Conservation (phyloP, 2,329 filamentous ascomycete genomes). For the Ophiocordyceps australis region DNA sequence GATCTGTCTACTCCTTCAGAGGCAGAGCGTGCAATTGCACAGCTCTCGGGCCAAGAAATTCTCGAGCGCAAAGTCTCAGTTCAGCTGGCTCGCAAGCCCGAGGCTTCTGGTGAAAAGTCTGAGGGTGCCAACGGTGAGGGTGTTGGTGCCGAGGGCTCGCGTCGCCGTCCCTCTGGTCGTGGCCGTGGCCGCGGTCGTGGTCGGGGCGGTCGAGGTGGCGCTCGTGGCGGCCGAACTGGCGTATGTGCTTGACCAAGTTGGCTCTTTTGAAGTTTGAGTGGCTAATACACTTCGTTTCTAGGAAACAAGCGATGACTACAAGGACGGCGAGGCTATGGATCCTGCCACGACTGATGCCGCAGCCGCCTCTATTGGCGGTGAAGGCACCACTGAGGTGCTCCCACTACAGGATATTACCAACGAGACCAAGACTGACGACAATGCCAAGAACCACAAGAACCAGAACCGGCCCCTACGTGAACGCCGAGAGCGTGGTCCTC, state of each 20-base stretch:
- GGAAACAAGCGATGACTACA: slow-evolving; percentile 22
- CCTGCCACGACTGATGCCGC: slow-evolving; percentile 23
- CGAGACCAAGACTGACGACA: slow-evolving; percentile 35
- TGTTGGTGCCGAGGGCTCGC: slow-evolving; percentile 46
- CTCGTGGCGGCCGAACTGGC: slow-evolving; percentile 33
- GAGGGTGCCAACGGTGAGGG: slow-evolving; percentile 64
- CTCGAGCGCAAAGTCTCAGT: slow-evolving; percentile 98
- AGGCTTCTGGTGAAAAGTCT: slow-evolving; percentile 60
- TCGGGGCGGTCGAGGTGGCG: slow-evolving; percentile 44
- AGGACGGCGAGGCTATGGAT: slow-evolving; percentile 23
- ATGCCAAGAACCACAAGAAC: slow-evolving; percentile 38
- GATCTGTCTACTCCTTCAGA: slow-evolving; percentile 89
- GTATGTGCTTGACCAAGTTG: slow-evolving; percentile 6
- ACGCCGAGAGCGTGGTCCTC: slow-evolving; percentile 74
- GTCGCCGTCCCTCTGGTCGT: slow-evolving; percentile 43
- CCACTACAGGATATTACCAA: slow-evolving; percentile 45
- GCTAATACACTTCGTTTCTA: slow-evolving; percentile 4
- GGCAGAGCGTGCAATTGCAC: slow-evolving; percentile 85
- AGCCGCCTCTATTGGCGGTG: slow-evolving; percentile 24
- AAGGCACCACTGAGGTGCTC: slow-evolving; percentile 31
- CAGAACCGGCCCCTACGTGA: slow-evolving; percentile 37
- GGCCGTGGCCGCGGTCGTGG: slow-evolving; percentile 53
- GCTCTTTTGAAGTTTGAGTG: neutral
- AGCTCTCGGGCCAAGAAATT: slow-evolving; percentile 95
- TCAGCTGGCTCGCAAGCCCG: slow-evolving; percentile 94